phyloP scores from a whole-genome alignment of 2,329 filamentous ascomycete species.

The Lasiodiplodia theobromae region DNA sequence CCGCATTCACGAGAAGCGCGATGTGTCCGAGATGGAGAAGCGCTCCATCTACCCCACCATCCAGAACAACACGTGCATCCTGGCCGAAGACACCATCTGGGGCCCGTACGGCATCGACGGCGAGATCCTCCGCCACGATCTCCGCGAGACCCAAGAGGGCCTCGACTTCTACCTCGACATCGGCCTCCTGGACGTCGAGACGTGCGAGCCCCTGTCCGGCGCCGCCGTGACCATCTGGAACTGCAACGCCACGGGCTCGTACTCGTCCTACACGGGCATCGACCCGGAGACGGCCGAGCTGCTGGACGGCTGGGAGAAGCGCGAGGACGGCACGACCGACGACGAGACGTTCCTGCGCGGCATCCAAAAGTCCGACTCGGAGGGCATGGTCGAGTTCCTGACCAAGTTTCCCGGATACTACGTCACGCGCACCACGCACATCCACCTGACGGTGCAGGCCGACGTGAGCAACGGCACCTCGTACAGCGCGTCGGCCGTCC shows the following conservation, averaged over 20 bases:
- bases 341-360: conserved; percentile 56
- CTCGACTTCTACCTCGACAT: conserved; percentile 59
- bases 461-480: conserved; percentile 55
- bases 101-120: conserved; percentile 52
- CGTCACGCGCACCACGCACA: conserved; percentile 53
- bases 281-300: conserved; percentile 34
- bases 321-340: conserved; percentile 42
- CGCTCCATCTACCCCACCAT: conserved; percentile 16
- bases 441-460: conserved; percentile 45
- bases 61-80: conserved; percentile 42
- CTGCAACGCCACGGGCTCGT: conserved; percentile 49
- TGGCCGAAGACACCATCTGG: conserved; percentile 42
- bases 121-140: conserved; percentile 58
- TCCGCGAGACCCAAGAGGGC: conserved; percentile 57
- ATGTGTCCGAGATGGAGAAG: conserved; percentile 4
- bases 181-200: conserved; percentile 62
- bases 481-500: conserved; percentile 53
- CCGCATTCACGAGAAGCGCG: conserved; percentile 14
- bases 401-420: conserved; percentile 57
- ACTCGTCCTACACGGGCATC: conserved; percentile 51
- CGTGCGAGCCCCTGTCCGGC: conserved; percentile 59
- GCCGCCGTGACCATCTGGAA: conserved; percentile 53
- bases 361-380: conserved; percentile 53
- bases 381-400: conserved; percentile 59
- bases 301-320: conserved; percentile 1